Evolutionary conservation across 352 stramenopile genomes (phyloP).

Genomic region (Phytophthora nicotianae): DNA sequence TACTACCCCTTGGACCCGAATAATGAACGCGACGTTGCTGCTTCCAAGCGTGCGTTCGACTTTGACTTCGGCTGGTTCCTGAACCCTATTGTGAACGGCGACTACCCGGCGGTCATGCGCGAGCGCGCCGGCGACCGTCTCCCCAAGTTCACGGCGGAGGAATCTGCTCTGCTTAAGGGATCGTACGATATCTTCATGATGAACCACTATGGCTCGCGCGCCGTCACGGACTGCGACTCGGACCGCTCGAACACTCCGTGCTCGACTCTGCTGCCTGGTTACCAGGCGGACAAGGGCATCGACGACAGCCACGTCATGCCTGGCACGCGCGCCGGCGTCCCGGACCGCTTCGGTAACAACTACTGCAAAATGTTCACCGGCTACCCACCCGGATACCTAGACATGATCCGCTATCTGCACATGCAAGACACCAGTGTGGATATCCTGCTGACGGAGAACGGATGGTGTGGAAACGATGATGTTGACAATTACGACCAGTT

Average conservation of each 20-base stretch:
- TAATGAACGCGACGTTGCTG: constrained; percentile 50
- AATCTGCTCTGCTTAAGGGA: constrained; percentile 75
- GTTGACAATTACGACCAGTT: constrained; percentile 51
- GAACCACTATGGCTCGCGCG: constrained; percentile 93
- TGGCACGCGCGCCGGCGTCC: constrained; percentile 45
- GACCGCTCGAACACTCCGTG: constrained; percentile 33
- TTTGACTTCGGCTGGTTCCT: constrained; percentile 93
- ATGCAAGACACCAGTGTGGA: constrained; percentile 39
- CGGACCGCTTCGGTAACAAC: constrained; percentile 41
- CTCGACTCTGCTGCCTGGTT: constrained; percentile 34
- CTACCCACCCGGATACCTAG: constrained; percentile 50
- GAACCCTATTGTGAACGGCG: constrained; percentile 86
- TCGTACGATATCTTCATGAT: constrained; percentile 96
- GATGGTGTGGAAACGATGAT: constrained; percentile 48
- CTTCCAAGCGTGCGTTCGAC: constrained; percentile 81
- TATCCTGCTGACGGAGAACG: constrained; percentile 56
- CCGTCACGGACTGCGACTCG: constrained; percentile 60
- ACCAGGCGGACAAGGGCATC: constrained; percentile 48
- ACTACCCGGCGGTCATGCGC: constrained; percentile 93
- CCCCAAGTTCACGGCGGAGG: constrained; percentile 84
- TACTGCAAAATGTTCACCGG: constrained; percentile 47
- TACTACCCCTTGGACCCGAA: constrained; percentile 78
- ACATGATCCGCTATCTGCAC: constrained; percentile 49
- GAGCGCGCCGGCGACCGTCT: constrained; percentile 81
- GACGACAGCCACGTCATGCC: constrained; percentile 56